Evolutionary conservation across 208 protist species (phyloP).

Genomic region (Crithidia acanthocephali): DNA sequence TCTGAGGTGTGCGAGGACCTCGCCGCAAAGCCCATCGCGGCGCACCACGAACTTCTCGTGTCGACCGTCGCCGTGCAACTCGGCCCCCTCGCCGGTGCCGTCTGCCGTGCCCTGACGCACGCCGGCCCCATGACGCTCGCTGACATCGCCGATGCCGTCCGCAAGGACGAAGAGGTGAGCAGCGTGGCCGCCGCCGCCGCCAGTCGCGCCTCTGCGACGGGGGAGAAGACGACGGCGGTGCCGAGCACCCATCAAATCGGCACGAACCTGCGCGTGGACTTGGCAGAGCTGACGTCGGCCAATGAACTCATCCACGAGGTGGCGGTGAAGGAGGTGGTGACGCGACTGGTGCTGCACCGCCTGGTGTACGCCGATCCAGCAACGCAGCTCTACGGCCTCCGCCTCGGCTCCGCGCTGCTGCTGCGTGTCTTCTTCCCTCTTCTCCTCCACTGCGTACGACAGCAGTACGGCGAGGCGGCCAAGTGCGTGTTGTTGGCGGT

Average conservation of each 20-base stretch:
- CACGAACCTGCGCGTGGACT: slow-evolving; percentile 19
- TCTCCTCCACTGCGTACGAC: slow-evolving; percentile 46
- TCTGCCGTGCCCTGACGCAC: slow-evolving; percentile 39
- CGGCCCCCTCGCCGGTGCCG: slow-evolving; percentile 45
- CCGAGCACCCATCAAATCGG: slow-evolving; percentile 28
- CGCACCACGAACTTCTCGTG: slow-evolving; percentile 55
- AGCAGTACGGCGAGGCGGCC: slow-evolving; percentile 59
- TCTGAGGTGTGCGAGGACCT: slow-evolving; percentile 35
- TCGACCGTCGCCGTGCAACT: slow-evolving; percentile 45
- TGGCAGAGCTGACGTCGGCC: slow-evolving; percentile 17
- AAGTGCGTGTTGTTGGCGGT: slow-evolving; percentile 56
- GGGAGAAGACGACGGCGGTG: slow-evolving; percentile 25
- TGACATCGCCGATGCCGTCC: slow-evolving; percentile 30
- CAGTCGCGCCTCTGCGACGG: slow-evolving; percentile 26
- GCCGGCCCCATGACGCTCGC: slow-evolving; percentile 37
- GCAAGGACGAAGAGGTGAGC: slow-evolving; percentile 31
- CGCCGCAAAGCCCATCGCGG: slow-evolving; percentile 27
- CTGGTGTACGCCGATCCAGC: slow-evolving; percentile 42
- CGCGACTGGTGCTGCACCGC: slow-evolving; percentile 78
- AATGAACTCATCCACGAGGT: slow-evolving; percentile 47
- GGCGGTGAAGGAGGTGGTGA: slow-evolving; percentile 73
- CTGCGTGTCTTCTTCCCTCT: slow-evolving; percentile 70
- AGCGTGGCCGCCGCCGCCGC: slow-evolving; percentile 28
- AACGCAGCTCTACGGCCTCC: slow-evolving; percentile 52
- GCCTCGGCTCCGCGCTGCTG: slow-evolving; percentile 60